phyloP scores from a whole-genome alignment of 108 stramenopile genomes.

The Nitzschia palea region DNA sequence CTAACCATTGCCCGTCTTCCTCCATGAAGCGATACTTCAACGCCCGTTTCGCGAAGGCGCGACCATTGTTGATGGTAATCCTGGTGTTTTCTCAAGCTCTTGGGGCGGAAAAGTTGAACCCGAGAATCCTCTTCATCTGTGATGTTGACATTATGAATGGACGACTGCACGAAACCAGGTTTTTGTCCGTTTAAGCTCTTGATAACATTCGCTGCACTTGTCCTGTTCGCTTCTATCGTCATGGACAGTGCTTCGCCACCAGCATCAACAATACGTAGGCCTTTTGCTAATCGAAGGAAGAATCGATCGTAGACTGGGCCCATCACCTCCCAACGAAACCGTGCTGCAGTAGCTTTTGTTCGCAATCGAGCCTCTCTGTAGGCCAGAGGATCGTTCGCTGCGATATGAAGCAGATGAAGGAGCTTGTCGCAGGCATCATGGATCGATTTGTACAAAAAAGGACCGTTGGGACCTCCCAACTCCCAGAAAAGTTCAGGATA shows the following conservation, averaged over 20 bases:
- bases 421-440: constrained; percentile 12
- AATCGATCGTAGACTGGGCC: constrained; percentile 10
- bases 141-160: constrained; percentile 3
- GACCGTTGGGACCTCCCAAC: neutral
- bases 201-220: neutral
- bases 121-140: constrained; percentile 11
- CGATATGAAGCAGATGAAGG: neutral
- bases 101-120: constrained; percentile 20
- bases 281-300: constrained; percentile 1
- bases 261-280: no score
- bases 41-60: constrained; percentile 1
- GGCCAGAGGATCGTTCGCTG: neutral
- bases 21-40: constrained; percentile 18
- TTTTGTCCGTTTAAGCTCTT: neutral
- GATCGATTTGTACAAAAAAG: neutral
- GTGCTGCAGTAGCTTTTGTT: neutral
- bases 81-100: constrained; percentile 21
- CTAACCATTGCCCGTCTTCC: constrained; percentile 27
- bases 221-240: neutral
- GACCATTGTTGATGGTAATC: constrained; percentile 18
- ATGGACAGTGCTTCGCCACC: neutral
- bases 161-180: neutral
- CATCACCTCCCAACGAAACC: constrained; percentile 24
- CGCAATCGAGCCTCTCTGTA: neutral
- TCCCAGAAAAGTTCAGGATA: constrained; percentile 25